Percentiles rank a stretch among this genome's conserved stretches.
Conservation (phyloP, 495 filamentous ascomycete genomes). For the Evernia prunastri region DNA sequence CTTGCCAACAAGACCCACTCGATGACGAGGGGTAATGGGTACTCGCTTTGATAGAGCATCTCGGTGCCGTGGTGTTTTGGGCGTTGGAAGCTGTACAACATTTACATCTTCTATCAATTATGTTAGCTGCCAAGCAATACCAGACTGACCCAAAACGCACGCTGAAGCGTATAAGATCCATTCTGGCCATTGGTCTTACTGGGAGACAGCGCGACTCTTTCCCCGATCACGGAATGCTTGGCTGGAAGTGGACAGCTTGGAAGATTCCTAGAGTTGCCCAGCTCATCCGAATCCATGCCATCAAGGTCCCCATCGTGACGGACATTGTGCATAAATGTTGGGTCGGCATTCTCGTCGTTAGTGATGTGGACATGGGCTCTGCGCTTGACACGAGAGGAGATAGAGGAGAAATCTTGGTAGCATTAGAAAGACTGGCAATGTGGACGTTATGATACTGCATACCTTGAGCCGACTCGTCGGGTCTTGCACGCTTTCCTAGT, state of each 20-base stretch:
- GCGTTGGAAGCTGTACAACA: slow-evolving; percentile 34
- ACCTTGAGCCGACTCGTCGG: slow-evolving; percentile 48
- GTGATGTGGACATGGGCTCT: slow-evolving; percentile 44
- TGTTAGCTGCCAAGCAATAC: not conserved
- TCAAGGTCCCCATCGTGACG: not conserved
- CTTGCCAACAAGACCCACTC: slow-evolving; percentile 55
- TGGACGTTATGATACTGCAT: slow-evolving; percentile 32
- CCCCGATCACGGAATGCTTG: not conserved
- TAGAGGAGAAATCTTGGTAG: slow-evolving; percentile 26
- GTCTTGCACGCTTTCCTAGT: slow-evolving; percentile 68
- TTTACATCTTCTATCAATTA: slow-evolving; percentile 23
- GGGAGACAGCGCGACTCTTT: slow-evolving; percentile 4
- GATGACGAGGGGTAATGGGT: slow-evolving; percentile 63
- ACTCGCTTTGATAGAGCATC: slow-evolving; percentile 57
- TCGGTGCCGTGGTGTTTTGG: slow-evolving; percentile 60
- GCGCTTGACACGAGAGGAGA: slow-evolving; percentile 53
- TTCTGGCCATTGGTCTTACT: not conserved
- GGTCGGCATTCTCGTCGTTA: slow-evolving; percentile 45
- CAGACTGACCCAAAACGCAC: not conserved
- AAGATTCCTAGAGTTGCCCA: slow-evolving; percentile 48
- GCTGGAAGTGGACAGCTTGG: slow-evolving; percentile 22
- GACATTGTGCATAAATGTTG: not conserved
- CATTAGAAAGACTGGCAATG: slow-evolving; percentile 25
- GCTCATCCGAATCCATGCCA: slow-evolving; percentile 55
- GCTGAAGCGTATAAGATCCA: not conserved